A percentile compares a stretch with the other conserved stretches of the same genome.
phyloP scores from a whole-genome alignment of 345 rosid genomes.

The Eucalyptus regnans region DNA sequence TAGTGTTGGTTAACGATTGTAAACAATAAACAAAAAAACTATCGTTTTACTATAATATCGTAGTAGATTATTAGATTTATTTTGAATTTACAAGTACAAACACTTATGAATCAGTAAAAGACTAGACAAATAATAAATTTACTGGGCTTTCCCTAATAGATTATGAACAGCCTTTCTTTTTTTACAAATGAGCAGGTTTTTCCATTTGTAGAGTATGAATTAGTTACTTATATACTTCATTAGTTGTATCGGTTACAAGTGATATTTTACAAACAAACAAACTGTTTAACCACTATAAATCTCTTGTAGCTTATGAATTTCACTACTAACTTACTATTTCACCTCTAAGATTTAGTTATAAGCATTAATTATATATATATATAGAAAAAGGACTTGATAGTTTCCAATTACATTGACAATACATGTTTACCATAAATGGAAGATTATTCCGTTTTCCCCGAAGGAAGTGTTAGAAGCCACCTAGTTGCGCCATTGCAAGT shows the following conservation, averaged over 20 bases:
- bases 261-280: not conserved
- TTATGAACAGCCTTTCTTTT: not conserved
- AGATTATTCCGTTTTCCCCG: not conserved
- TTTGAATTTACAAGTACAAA: not conserved
- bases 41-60: not conserved
- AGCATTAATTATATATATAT: not conserved
- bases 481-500: not conserved
- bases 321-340: not conserved
- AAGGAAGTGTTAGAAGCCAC: not conserved
- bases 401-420: not conserved
- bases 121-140: not conserved
- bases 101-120: not conserved
- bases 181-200: not conserved
- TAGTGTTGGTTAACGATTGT: not conserved
- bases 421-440: not conserved
- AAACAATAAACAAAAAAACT: not conserved
- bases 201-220: not conserved
- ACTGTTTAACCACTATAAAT: not conserved
- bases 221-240: not conserved
- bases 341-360: not conserved
- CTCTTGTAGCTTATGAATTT: not conserved
- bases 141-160: not conserved
- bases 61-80: not conserved
- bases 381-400: not conserved
- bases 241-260: not conserved